Percentiles rank a stretch among this genome's conserved stretches.
These are phyloP conservation scores for Paxillus involutus DNA, from an alignment of 768 basidiomycete species.

Conservation along the genomic window DNA sequence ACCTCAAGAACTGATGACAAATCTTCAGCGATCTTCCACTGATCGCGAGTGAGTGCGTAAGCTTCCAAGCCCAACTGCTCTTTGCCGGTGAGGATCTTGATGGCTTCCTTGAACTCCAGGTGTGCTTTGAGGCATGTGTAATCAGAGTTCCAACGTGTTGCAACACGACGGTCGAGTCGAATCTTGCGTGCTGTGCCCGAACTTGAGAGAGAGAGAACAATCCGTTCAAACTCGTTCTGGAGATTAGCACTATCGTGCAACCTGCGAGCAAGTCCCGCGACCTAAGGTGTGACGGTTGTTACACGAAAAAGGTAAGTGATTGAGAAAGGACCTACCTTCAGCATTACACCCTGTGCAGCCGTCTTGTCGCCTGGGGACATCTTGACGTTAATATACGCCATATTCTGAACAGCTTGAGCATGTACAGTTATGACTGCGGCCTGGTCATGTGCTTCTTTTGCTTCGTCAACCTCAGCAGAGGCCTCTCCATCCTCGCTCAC, in stretches of 20 bases:
- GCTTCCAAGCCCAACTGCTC: slow-evolving; percentile 10
- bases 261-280: slow-evolving; percentile 26
- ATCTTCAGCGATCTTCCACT: slow-evolving; percentile 28
- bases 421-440: too few relatives aligned
- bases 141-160: slow-evolving; percentile 34
- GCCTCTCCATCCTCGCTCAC: too few relatives aligned
- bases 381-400: too few relatives aligned
- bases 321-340: too few relatives aligned
- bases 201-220: slow-evolving; percentile 7
- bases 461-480: too few relatives aligned
- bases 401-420: too few relatives aligned
- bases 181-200: slow-evolving; percentile 4
- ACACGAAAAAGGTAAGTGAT: too few relatives aligned
- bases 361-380: too few relatives aligned
- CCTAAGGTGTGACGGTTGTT: too few relatives aligned
- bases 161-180: slow-evolving; percentile 23
- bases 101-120: slow-evolving; percentile 20
- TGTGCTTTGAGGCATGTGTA: slow-evolving; percentile 26
- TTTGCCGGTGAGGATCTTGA: slow-evolving; percentile 21
- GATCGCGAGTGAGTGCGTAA: slow-evolving; percentile 19
- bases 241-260: slow-evolving; percentile 25
- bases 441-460: too few relatives aligned
- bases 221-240: slow-evolving; percentile 24
- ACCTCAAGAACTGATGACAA: slow-evolving; percentile 26
- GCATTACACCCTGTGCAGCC: too few relatives aligned